phyloP scores from a whole-genome alignment of 2,329 filamentous ascomycete species.

The Neodidymelliopsis sp. region DNA sequence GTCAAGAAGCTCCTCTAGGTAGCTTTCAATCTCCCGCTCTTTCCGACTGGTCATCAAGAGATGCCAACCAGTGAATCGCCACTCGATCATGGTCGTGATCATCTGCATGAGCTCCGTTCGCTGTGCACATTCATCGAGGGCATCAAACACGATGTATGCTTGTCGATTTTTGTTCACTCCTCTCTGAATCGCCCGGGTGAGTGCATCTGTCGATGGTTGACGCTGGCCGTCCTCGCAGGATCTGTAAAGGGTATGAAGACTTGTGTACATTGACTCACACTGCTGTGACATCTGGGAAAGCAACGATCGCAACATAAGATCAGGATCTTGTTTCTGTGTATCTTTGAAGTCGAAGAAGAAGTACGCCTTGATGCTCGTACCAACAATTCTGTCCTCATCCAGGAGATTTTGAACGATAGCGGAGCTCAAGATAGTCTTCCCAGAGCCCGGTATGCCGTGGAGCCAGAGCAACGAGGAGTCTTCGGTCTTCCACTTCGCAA shows the following conservation, averaged over 20 bases:
- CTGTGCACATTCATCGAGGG: slow-evolving; percentile 32
- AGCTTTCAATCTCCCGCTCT: slow-evolving; percentile 29
- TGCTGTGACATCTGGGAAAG: slow-evolving; percentile 43
- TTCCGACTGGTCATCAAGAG: slow-evolving; percentile 30
- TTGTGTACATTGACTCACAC: slow-evolving; percentile 18
- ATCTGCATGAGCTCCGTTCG: slow-evolving; percentile 23
- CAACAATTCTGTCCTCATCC: slow-evolving; percentile 1
- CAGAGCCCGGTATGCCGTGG: slow-evolving; percentile 21
- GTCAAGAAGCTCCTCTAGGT: slow-evolving; percentile 17
- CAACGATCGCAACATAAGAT: slow-evolving; percentile 46
- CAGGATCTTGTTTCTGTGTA: slow-evolving; percentile 39
- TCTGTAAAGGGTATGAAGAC: slow-evolving; percentile 32
- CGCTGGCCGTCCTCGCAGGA: slow-evolving; percentile 27
- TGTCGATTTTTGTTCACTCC: slow-evolving; percentile 34
- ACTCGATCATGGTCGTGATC: slow-evolving; percentile 22
- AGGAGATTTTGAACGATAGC: slow-evolving; percentile 33
- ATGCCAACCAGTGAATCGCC: slow-evolving; percentile 25
- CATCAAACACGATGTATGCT: slow-evolving; percentile 28
- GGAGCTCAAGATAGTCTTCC: slow-evolving; percentile 25
- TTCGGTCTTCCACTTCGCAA: slow-evolving; percentile 9
- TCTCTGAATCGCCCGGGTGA: slow-evolving; percentile 25
- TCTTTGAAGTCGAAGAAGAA: slow-evolving; percentile 47
- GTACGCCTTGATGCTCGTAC: slow-evolving; percentile 20
- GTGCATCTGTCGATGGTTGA: slow-evolving; percentile 28
- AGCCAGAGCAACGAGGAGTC: slow-evolving; percentile 16